phyloP scores from a whole-genome alignment of 2,329 filamentous ascomycete species.

The Verticillium nonalfalfae region DNA sequence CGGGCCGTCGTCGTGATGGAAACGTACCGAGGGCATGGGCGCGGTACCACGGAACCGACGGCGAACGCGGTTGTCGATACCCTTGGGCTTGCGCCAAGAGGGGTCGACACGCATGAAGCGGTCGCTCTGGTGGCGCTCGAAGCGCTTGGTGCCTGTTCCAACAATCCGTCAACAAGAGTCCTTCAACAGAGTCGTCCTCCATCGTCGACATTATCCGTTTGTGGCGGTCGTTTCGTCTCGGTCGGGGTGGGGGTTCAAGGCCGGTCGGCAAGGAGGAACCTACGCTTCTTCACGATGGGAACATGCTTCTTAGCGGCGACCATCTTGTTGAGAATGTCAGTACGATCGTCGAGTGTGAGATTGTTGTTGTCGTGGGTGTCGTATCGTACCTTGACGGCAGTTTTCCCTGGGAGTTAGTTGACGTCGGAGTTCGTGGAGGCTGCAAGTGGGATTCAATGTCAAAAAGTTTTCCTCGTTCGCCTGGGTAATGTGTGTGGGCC shows the following conservation, averaged over 20 bases:
- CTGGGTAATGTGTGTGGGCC: neutral
- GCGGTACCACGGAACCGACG: slow-evolving; percentile 95
- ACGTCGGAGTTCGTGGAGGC: neutral
- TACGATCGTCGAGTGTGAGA: slow-evolving; percentile 10
- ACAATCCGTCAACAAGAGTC: slow-evolving; percentile 30
- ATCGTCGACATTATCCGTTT: slow-evolving; percentile 8
- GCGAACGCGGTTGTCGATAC: slow-evolving; percentile 98
- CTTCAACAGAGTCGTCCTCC: neutral
- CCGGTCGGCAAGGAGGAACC: slow-evolving; percentile 38
- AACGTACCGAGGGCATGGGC: slow-evolving; percentile 95
- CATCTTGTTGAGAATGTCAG: slow-evolving; percentile 59
- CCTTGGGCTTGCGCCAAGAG: slow-evolving; percentile 99
- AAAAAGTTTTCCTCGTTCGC: neutral
- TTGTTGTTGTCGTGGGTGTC: slow-evolving; percentile 8
- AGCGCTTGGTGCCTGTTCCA: slow-evolving; percentile 76
- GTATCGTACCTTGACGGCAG: slow-evolving; percentile 33
- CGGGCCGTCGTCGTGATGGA: neutral
- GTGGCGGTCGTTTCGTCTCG: neutral
- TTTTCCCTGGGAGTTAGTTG: slow-evolving; percentile 21
- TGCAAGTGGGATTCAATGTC: neutral
- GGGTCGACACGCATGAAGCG: slow-evolving; percentile 87
- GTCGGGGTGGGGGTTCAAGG: neutral
- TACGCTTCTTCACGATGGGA: slow-evolving; percentile 99
- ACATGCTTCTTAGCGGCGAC: slow-evolving; percentile 99
- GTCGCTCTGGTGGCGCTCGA: slow-evolving; percentile 97